phyloP scores from a whole-genome alignment of 129 eudicot species.

The Tanacetum coccineum region DNA sequence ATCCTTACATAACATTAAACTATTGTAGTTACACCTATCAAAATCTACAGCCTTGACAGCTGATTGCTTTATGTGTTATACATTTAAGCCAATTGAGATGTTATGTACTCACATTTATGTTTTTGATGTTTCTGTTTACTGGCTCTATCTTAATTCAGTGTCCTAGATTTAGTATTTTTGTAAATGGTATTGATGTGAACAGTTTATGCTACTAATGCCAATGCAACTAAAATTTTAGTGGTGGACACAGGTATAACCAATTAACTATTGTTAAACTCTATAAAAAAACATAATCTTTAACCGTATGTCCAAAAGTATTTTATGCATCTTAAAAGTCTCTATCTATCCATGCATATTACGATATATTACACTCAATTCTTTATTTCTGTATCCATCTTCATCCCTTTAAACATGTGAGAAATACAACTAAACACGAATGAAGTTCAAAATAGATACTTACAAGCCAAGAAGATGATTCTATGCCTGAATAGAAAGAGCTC shows the following conservation, averaged over 20 bases:
- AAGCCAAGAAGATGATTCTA: slow-evolving; percentile 81
- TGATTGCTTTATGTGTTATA: no score
- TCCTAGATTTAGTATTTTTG: neutral
- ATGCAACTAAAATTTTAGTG: neutral
- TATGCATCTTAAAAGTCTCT: neutral
- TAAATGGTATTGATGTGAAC: slow-evolving; percentile 1
- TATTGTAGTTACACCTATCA: no score
- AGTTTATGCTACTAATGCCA: neutral
- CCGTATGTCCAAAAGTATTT: neutral
- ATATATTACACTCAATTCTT: no score
- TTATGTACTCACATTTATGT: no score
- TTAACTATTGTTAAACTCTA: no score
- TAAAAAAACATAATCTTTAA: neutral
- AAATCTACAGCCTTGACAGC: no score
- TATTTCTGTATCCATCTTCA: no score
- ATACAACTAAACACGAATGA: neutral
- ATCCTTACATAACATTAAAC: no score
- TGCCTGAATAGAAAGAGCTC: slow-evolving; percentile 69
- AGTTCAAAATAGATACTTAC: slow-evolving; percentile 39
- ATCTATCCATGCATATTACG: neutral
- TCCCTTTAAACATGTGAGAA: neutral
- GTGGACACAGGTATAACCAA: no score
- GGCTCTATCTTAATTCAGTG: neutral
- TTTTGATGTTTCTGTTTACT: neutral
- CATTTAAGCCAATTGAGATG: no score